phyloP scores from a whole-genome alignment of 768 basidiomycete species.

The Termitomyces sp. region DNA sequence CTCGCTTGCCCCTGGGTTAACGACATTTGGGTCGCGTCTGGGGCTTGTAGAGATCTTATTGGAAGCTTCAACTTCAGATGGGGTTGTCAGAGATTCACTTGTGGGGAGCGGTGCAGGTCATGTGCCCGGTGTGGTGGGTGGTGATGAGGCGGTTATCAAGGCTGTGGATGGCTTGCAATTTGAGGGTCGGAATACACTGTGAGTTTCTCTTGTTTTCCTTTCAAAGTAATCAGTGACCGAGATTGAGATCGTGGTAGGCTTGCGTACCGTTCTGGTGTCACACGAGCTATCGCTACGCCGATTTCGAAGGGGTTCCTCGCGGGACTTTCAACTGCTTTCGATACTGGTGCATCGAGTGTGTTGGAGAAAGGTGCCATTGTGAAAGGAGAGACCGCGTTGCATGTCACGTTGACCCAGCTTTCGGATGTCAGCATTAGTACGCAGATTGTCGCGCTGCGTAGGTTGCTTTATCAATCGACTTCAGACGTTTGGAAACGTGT shows the following conservation, averaged over 20 bases:
- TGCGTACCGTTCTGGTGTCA: constrained; percentile 72
- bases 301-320: constrained; percentile 45
- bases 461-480: constrained; percentile 30
- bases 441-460: constrained; percentile 51
- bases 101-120: constrained; percentile 7
- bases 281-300: constrained; percentile 61
- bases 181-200: constrained; percentile 45
- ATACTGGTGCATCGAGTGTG: constrained; percentile 49
- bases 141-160: constrained; percentile 39
- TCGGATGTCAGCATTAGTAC: constrained; percentile 51
- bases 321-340: constrained; percentile 61
- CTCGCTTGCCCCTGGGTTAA: constrained; percentile 51
- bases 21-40: constrained; percentile 55
- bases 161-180: constrained; percentile 64
- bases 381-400: constrained; percentile 60
- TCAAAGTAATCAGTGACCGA: background rate
- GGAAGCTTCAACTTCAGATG: constrained; percentile 67
- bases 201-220: constrained; percentile 15
- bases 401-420: constrained; percentile 38
- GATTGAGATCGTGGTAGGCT: constrained; percentile 33
- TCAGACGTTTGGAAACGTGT: constrained; percentile 30
- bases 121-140: constrained; percentile 35
- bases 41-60: constrained; percentile 64
- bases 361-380: constrained; percentile 61
- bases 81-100: constrained; percentile 49